A percentile compares a stretch with the other conserved stretches of the same genome.
Conservation (phyloP, 805 yeast species). For the Zygosaccharomyces rouxii region DNA sequence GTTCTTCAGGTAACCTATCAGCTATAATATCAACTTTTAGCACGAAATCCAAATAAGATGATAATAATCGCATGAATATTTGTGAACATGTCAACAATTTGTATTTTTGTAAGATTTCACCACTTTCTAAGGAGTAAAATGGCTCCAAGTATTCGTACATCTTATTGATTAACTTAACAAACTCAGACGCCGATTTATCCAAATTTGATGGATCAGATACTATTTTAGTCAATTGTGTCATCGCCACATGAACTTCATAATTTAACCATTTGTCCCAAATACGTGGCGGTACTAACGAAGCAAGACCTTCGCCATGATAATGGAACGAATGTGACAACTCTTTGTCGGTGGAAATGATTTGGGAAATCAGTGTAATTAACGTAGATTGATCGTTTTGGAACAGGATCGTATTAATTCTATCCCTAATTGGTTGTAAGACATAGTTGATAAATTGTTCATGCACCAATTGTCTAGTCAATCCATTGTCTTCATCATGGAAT, state of each 20-base stretch:
- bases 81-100: slow-evolving; percentile 28
- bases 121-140: slow-evolving; percentile 29
- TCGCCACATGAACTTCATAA: slow-evolving; percentile 44
- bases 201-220: slow-evolving; percentile 27
- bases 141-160: slow-evolving; percentile 37
- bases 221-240: slow-evolving; percentile 43
- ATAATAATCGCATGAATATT: slow-evolving; percentile 26
- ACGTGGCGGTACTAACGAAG: slow-evolving; percentile 26
- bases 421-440: slow-evolving; percentile 41
- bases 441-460: slow-evolving; percentile 40
- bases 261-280: slow-evolving; percentile 44
- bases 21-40: slow-evolving; percentile 19
- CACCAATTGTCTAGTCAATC: slow-evolving; percentile 28
- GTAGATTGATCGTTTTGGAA: slow-evolving; percentile 39
- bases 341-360: slow-evolving; percentile 39
- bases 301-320: slow-evolving; percentile 39
- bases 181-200: slow-evolving; percentile 32
- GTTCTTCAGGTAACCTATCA: slow-evolving; percentile 23
- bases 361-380: slow-evolving; percentile 37
- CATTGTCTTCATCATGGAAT: slow-evolving; percentile 35
- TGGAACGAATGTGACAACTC: slow-evolving; percentile 38
- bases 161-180: slow-evolving; percentile 46
- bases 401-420: slow-evolving; percentile 36
- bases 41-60: slow-evolving; percentile 22
- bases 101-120: slow-evolving; percentile 17